Evolutionary conservation across 2,329 filamentous ascomycete species (phyloP).

Genomic region (Dactylonectria estremocensis): DNA sequence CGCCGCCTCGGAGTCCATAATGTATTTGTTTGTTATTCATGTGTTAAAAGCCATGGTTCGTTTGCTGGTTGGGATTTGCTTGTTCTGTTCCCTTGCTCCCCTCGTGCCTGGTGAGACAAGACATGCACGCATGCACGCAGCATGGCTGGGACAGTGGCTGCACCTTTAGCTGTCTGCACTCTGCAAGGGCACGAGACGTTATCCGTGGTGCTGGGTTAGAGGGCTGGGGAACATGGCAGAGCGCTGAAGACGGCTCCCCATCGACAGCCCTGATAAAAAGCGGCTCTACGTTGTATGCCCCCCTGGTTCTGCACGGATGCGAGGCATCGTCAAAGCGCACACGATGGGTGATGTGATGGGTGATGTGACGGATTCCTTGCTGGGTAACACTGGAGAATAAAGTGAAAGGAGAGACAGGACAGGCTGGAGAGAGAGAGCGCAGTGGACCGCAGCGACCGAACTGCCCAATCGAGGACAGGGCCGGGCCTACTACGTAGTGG

Average conservation of each 20-base stretch:
- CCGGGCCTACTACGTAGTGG: conserved; percentile 8
- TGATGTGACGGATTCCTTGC: not conserved
- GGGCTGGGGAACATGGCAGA: not conserved
- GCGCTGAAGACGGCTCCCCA: conserved; percentile 13
- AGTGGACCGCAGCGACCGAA: not conserved
- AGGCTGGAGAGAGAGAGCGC: not conserved
- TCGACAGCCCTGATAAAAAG: conserved; percentile 2
- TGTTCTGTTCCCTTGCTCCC: not conserved
- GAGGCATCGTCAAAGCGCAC: conserved; percentile 32
- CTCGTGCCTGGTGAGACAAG: not conserved
- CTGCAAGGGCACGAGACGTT: conserved; percentile 21
- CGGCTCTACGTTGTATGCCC: not conserved
- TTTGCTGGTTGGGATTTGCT: not conserved
- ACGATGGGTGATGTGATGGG: conserved; percentile 24
- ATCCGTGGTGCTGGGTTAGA: conserved; percentile 11
- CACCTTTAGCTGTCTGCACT: conserved; percentile 18
- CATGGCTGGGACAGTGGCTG: not conserved
- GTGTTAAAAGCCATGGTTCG: not conserved
- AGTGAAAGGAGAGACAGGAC: conserved; percentile 33
- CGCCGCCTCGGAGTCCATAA: not conserved
- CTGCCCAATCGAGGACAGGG: not conserved
- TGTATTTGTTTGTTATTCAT: not conserved
- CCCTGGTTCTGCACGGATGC: not conserved
- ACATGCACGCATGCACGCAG: conserved; percentile 15
- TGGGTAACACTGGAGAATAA: conserved; percentile 2